Evolutionary conservation across 1,284 basidiomycete genomes (phyloP).

Genomic region (Ceratobasidium theobromae): DNA sequence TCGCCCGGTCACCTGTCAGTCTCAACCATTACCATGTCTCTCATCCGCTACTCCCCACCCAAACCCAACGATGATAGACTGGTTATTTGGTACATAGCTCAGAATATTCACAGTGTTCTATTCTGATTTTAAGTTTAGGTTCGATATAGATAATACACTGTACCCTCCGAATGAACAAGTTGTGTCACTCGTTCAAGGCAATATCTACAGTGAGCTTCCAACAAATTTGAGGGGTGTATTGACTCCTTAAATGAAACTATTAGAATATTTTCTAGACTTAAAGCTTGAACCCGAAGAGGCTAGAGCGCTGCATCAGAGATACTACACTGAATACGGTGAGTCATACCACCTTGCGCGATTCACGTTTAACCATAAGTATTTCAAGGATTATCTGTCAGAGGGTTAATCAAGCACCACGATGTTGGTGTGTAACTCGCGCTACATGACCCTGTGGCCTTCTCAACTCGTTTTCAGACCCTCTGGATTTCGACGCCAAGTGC

Average conservation of each 20-base stretch:
- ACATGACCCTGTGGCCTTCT: neutral
- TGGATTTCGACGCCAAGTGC: slow-evolving; percentile 85
- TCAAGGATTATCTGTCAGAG: slow-evolving; percentile 84
- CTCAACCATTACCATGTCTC: slow-evolving; percentile 20
- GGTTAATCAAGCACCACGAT: slow-evolving; percentile 74
- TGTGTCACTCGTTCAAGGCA: slow-evolving; percentile 73
- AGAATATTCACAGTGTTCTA: neutral
- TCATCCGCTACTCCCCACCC: slow-evolving; percentile 19
- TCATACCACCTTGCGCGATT: slow-evolving; percentile 4
- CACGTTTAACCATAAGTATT: neutral
- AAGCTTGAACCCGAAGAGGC: slow-evolving; percentile 72
- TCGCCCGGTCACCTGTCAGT: neutral
- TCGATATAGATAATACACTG: slow-evolving; percentile 87
- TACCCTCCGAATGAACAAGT: slow-evolving; percentile 77
- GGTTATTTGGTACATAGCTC: slow-evolving; percentile 5
- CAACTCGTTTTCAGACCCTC: slow-evolving; percentile 57
- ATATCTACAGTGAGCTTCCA: slow-evolving; percentile 63
- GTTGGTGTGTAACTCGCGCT: slow-evolving; percentile 56
- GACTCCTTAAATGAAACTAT: neutral
- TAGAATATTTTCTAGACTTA: slow-evolving; percentile 74
- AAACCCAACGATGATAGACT: slow-evolving; percentile 8
- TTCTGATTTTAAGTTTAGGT: slow-evolving; percentile 44
- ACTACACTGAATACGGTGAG: slow-evolving; percentile 56
- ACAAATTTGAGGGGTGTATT: neutral
- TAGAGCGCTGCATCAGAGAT: slow-evolving; percentile 67